phyloP scores from a whole-genome alignment of 768 basidiomycete species.

The Boletus sp. region DNA sequence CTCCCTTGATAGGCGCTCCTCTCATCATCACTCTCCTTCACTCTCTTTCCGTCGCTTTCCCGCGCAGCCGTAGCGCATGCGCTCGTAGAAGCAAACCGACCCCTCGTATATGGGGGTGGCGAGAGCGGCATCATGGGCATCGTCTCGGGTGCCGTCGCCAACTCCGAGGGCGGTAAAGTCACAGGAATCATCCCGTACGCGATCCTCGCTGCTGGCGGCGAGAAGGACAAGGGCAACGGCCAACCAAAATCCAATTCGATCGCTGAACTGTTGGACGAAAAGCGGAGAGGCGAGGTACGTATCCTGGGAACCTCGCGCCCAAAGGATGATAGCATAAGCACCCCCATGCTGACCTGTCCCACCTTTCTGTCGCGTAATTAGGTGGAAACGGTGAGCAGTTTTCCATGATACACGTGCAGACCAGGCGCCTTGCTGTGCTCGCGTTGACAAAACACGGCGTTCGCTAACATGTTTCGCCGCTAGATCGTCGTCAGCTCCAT shows the following conservation, averaged over 20 bases:
- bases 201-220: conserved; percentile 64
- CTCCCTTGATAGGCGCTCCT: background rate
- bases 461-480: conserved; percentile 6
- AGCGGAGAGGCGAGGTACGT: conserved; percentile 36
- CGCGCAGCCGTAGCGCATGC: conserved; percentile 67
- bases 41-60: background rate
- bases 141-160: conserved; percentile 62
- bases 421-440: background rate
- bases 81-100: conserved; percentile 53
- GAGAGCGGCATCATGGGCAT: conserved; percentile 82
- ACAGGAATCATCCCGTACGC: conserved; percentile 79
- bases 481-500: conserved; percentile 75
- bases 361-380: background rate
- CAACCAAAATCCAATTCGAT: conserved; percentile 17
- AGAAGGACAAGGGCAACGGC: conserved; percentile 45
- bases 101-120: conserved; percentile 87
- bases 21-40: background rate
- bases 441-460: conserved; percentile 1
- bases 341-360: conserved; percentile 10
- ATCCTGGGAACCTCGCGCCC: background rate
- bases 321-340: background rate
- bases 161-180: conserved; percentile 60
- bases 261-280: conserved; percentile 28
- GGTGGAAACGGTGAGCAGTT: conserved; percentile 32
- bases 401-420: background rate